These are phyloP conservation scores for Euphorbia pulcherrima DNA, from an alignment of 345 rosid species.

Conservation along the genomic window DNA sequence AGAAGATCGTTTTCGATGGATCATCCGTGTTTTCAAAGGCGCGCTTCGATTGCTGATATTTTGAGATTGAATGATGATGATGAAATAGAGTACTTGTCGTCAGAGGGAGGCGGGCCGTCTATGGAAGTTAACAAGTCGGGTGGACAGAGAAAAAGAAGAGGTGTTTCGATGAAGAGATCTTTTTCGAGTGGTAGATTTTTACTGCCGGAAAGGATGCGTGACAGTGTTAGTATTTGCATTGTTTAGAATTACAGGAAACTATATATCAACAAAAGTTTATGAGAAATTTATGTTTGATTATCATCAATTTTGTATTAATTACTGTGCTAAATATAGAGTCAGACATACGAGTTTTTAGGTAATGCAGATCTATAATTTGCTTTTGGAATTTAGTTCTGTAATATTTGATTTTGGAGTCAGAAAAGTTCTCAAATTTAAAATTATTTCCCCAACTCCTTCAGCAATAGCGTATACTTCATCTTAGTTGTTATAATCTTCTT, in stretches of 20 bases:
- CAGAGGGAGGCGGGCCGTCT: constrained; percentile 27
- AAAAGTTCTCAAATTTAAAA: no score
- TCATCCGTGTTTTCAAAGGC: constrained; percentile 38
- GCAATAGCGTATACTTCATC: no score
- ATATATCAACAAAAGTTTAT: no score
- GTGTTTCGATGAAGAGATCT: constrained; percentile 49
- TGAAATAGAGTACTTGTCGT: constrained; percentile 17
- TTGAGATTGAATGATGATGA: constrained; percentile 32
- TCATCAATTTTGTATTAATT: background rate
- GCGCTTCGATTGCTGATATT: constrained; percentile 38
- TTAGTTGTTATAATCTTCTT: no score
- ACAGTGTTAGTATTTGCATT: constrained; percentile 10
- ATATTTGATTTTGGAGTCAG: no score
- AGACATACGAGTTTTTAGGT: background rate
- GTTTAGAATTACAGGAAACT: constrained; percentile 10
- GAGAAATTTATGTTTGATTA: background rate
- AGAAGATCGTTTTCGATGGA: constrained; percentile 58
- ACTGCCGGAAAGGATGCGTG: constrained; percentile 32
- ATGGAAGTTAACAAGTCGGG: constrained; percentile 21
- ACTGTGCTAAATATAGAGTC: background rate
- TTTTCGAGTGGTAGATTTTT: constrained; percentile 56
- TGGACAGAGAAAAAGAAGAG: constrained; percentile 27
- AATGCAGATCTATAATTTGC: no score
- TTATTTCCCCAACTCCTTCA: no score
- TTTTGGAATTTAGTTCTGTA: no score